Base-by-base conservation (phyloP, 192 early-diverging fungal genomes). In the Umbelopsis sp. region DNA sequence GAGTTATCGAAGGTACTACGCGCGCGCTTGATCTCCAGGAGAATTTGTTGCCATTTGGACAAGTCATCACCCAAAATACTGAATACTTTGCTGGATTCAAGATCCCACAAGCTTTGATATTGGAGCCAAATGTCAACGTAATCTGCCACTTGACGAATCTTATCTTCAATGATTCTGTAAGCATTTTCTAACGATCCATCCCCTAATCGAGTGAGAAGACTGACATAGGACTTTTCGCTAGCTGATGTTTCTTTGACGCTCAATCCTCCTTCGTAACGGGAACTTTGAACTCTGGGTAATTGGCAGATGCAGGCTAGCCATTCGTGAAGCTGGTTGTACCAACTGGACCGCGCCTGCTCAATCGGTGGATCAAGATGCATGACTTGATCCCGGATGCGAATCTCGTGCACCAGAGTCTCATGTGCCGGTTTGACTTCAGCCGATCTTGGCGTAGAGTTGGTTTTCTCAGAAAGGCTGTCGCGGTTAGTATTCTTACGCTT, bases 21-120 rank as follows among this genome's bases (percentile, higher is more conserved):
- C 0, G 94, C 92, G 45, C 94, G 92, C 79, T 96, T 94, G 80
- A 99, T 94, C 80, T 98, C 96, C 0, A 93, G 75, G 46, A 99
- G 86, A 46, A 97, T 90, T 70, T 96, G 88, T 75, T 97, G 93
- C 98, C 98, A 99, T 50, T 89, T 86, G 18, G 75, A 73, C 69
- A 99, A 81, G 71, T 99, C 92, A 27, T 96, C 92, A 30, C 95
- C 95, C 25, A 99, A 86, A 30, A 85, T 82, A 47, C 85, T 78
- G 70, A 90, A 92, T 20, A 99, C 91, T 53, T 91, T 85, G 74
- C 91, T 90, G 0, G 89, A 84, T 73, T 98, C 95, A 47, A 98
- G 84, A 78, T 99, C 98, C 97, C 97, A 99, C 45, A 99, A 86
- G 8, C 93, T 93, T 76, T 99, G 98, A 84, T 99, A 99, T 68